Evolutionary conservation across 768 basidiomycete species (phyloP), one percentile per base, ranked within the genome.

Genomic region (Termitomyces sp.): DNA sequence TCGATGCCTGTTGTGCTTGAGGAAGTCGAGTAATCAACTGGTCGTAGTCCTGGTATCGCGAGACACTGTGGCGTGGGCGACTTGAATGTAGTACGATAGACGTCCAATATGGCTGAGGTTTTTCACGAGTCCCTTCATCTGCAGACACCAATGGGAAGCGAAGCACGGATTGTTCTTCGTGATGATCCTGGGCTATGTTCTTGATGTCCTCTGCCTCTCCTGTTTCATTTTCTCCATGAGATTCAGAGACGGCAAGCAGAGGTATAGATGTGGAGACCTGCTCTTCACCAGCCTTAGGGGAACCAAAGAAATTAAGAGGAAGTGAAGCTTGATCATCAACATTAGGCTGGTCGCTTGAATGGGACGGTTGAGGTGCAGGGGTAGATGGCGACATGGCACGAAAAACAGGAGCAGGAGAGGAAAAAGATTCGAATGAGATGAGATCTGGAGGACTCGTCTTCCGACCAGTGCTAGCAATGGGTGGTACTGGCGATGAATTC

Each of bases 341-440:
- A 14, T 27, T 27, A 50, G 49, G 25, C 17, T 38, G 27, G 49
- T 3, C 10, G 11, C 37, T 38, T 38, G n/a, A 3, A 14, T 17
- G 37, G 5, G 35, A 50, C 6, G 9, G 35, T 38, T 5, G 49
- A 27, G 50, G 25, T 4, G 17, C 11, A n/a, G 62, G 55, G 29
- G 61, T 58, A 23, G 58, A 46, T 49, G 63, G 55, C 37, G 59
- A 58, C 56, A 58, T 60, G 55, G 57, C 53, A 55, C 56, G 58
- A 27, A 64, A 58, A 6, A 59, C 53, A 57, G 60, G 57, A 55
- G 65, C 59, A 37, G 64, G 63, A 32, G 68, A 63, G 37, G 74
- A 68, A 62, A 77, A 70, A 21, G 78, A 75, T 63, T 81, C 79
- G 53, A 81, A 73, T 35, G 71, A 73, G 34, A 77, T 74, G 35